These are phyloP conservation scores for Nyctanthes arbortristis DNA, from an alignment of 257 asterid species.

Conservation along the genomic window DNA sequence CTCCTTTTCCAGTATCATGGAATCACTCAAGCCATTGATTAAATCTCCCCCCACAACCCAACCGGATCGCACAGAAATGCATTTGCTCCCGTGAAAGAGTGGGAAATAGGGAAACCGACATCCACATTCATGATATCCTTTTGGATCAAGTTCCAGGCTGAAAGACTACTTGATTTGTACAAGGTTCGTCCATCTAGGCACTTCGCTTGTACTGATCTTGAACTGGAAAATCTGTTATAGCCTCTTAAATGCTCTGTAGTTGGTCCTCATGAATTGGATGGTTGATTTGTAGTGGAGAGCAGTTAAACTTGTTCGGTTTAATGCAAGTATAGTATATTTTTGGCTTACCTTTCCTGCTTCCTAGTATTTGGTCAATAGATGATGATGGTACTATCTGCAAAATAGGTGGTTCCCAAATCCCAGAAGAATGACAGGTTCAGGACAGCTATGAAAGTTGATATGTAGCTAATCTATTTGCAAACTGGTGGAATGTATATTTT, in stretches of 20 bases:
- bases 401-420: too few relatives aligned
- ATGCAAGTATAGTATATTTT: too few relatives aligned
- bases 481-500: too few relatives aligned
- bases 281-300: not conserved
- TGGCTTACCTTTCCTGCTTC: too few relatives aligned
- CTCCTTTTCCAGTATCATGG: constrained; percentile 82
- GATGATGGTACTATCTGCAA: too few relatives aligned
- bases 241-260: not conserved
- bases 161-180: constrained; percentile 16
- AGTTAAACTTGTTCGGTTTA: not conserved
- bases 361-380: too few relatives aligned
- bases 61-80: constrained; percentile 48
- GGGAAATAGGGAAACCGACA: constrained; percentile 23
- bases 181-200: constrained; percentile 34
- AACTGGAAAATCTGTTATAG: not conserved
- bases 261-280: not conserved
- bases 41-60: constrained; percentile 52
- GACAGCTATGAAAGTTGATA: too few relatives aligned
- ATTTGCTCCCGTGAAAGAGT: constrained; percentile 40
- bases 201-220: not conserved
- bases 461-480: too few relatives aligned
- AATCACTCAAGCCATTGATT: constrained; percentile 62
- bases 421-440: too few relatives aligned
- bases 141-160: constrained; percentile 27
- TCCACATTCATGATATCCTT: constrained; percentile 19